Evolutionary conservation across 208 protist genomes (phyloP).

Genomic region (Vickermania spadyakhi): DNA sequence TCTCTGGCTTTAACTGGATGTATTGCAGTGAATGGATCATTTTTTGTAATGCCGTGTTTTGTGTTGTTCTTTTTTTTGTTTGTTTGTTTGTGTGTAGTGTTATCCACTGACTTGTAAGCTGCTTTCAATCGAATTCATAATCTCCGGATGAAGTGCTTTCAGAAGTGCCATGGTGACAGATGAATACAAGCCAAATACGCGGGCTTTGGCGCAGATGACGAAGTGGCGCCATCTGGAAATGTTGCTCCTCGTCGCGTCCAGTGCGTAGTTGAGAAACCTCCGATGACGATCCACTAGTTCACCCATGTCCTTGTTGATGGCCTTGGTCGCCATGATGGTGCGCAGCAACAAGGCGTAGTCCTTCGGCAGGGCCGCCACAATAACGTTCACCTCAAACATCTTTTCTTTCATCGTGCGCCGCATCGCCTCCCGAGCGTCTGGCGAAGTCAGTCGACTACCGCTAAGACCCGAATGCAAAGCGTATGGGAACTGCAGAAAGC

Average conservation of each 20-base stretch:
- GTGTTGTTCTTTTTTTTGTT: background rate
- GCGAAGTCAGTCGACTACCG: constrained; percentile 17
- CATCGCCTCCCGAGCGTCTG: constrained; percentile 48
- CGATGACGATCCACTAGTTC: constrained; percentile 63
- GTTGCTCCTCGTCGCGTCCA: constrained; percentile 21
- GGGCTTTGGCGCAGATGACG: constrained; percentile 18
- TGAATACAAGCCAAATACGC: constrained; percentile 43
- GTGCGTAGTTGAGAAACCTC: constrained; percentile 73
- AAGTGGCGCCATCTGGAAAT: background rate
- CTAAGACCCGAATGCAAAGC: constrained; percentile 25
- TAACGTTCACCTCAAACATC: constrained; percentile 74
- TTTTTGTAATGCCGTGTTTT: no score
- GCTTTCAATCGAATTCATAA: constrained; percentile 32
- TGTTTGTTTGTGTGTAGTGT: background rate
- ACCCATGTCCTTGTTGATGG: constrained; percentile 74
- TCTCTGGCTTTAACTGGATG: no score
- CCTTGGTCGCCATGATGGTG: constrained; percentile 82
- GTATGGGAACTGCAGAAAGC: constrained; percentile 84
- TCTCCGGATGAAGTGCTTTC: constrained; percentile 53
- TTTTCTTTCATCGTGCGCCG: constrained; percentile 47
- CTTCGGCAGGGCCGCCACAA: constrained; percentile 67
- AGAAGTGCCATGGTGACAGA: constrained; percentile 33
- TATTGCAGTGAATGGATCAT: no score
- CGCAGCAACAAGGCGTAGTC: constrained; percentile 84
- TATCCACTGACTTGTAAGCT: constrained; percentile 40